Evolutionary conservation across 176 grass and related monocot genomes (phyloP).

Genomic region (Pontederia paniculata): DNA sequence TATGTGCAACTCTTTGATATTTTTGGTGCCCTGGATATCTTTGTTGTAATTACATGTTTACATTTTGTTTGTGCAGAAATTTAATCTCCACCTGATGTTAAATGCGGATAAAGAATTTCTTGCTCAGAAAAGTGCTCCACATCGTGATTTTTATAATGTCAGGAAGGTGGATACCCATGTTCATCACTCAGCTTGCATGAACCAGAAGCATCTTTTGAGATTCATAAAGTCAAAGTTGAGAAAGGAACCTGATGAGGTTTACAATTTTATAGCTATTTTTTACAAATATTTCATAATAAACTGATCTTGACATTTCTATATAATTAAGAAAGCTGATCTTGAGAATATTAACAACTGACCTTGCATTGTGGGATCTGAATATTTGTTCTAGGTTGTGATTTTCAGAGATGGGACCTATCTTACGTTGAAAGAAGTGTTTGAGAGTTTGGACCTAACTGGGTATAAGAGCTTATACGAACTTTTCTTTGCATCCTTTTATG

Average conservation of each 20-base stretch:
- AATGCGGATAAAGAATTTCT: conserved; percentile 90
- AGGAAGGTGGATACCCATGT: conserved; percentile 97
- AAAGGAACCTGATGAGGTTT: conserved; percentile 92
- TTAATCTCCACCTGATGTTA: conserved; percentile 91
- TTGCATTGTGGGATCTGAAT: neutral
- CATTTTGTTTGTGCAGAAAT: conserved; percentile 47
- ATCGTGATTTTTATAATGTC: conserved; percentile 91
- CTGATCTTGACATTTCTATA: neutral
- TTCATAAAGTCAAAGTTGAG: conserved; percentile 93
- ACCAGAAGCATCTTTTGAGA: conserved; percentile 83
- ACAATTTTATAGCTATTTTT: neutral
- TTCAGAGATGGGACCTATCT: conserved; percentile 94
- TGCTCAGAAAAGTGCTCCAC: conserved; percentile 93
- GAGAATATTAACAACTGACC: neutral
- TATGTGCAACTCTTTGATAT: neutral
- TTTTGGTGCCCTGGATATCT: neutral
- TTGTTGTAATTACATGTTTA: conserved; percentile 2
- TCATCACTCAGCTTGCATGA: conserved; percentile 97
- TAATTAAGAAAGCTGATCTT: neutral
- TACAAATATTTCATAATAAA: neutral
- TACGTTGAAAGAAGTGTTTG: conserved; percentile 89
- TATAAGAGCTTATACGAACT: conserved; percentile 26
- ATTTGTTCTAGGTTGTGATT: conserved; percentile 59
- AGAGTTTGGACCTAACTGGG: conserved; percentile 94
- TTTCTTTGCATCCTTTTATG: neutral